phyloP scores from a whole-genome alignment of 768 basidiomycete genomes.

The Auriscalpium orientale region DNA sequence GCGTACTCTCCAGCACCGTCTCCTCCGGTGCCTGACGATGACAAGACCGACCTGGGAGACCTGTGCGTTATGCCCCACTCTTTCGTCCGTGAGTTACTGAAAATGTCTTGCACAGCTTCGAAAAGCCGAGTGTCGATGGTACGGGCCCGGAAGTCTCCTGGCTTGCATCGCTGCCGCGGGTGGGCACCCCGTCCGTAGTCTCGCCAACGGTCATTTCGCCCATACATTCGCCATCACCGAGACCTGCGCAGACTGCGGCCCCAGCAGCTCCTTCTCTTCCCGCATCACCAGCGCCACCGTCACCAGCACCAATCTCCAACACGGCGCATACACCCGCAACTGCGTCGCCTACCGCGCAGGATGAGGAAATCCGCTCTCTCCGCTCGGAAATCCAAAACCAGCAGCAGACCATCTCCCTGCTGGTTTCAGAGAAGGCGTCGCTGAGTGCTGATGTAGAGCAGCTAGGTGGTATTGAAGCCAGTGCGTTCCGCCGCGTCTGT shows the following conservation, averaged over 20 bases:
- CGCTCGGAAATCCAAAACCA: slow-evolving; percentile 43
- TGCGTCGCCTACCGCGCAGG: not conserved
- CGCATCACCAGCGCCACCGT: slow-evolving; percentile 5
- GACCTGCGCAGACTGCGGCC: slow-evolving; percentile 22
- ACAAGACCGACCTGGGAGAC: slow-evolving; percentile 48
- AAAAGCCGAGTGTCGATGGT: slow-evolving; percentile 25
- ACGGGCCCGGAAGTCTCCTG: slow-evolving; percentile 39
- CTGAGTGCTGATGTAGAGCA: slow-evolving; percentile 42
- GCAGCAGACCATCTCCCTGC: slow-evolving; percentile 65
- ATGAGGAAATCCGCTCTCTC: slow-evolving; percentile 17
- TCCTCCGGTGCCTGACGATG: slow-evolving; percentile 20
- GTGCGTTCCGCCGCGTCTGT: slow-evolving; percentile 32
- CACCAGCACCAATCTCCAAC: not conserved
- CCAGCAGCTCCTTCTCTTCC: slow-evolving; percentile 11
- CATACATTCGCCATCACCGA: slow-evolving; percentile 29
- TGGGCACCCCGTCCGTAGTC: slow-evolving; percentile 20
- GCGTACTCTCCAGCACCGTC: slow-evolving; percentile 22
- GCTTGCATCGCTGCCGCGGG: slow-evolving; percentile 52
- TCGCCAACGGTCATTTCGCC: slow-evolving; percentile 15
- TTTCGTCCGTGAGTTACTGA: not conserved
- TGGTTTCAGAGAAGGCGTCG: slow-evolving; percentile 44
- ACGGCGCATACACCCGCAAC: too few relatives aligned
- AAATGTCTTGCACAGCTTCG: slow-evolving; percentile 29
- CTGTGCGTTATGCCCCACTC: slow-evolving; percentile 42
- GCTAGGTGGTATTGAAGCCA: slow-evolving; percentile 49